These are phyloP conservation scores for Catunica adiposa DNA, from an alignment of 2,329 filamentous ascomycete species.

Conservation along the genomic window DNA sequence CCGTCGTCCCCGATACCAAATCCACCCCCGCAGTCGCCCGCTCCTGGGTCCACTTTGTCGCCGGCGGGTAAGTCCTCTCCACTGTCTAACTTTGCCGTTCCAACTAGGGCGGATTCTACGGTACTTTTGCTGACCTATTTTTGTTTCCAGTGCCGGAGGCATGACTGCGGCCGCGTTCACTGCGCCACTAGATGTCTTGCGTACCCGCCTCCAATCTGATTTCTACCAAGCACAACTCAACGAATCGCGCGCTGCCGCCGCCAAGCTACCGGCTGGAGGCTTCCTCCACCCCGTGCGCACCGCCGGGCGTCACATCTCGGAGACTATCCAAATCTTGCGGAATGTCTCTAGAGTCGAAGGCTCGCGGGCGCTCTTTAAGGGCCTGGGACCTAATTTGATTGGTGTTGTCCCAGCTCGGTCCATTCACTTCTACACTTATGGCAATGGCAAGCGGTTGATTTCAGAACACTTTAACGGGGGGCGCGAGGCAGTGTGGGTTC, in stretches of 20 bases:
- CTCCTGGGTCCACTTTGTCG: constrained; percentile 83
- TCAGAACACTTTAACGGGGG: constrained; percentile 57
- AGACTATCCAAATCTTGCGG: constrained; percentile 73
- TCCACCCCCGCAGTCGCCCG: constrained; percentile 39
- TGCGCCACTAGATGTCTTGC: constrained; percentile 82
- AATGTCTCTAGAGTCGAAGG: constrained; percentile 71
- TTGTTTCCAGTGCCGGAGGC: constrained; percentile 50
- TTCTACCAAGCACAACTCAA: constrained; percentile 72
- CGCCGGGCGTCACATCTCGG: constrained; percentile 57
- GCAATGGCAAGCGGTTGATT: constrained; percentile 74
- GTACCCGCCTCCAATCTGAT: constrained; percentile 83
- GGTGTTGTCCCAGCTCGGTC: constrained; percentile 78
- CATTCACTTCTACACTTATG: constrained; percentile 90
- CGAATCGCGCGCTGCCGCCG: constrained; percentile 44
- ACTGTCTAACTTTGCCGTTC: not conserved
- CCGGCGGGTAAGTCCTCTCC: constrained; percentile 53
- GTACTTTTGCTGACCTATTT: constrained; percentile 1
- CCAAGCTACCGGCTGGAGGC: constrained; percentile 22
- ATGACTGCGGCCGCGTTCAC: constrained; percentile 90
- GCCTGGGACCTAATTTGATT: constrained; percentile 74
- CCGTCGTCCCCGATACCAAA: constrained; percentile 10
- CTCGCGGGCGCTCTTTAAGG: constrained; percentile 79
- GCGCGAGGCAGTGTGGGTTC: constrained; percentile 55
- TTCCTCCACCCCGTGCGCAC: constrained; percentile 46
- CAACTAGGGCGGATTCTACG: too few relatives aligned